A percentile compares a stretch with the other conserved stretches of the same genome.
Evolutionary conservation across 768 basidiomycete genomes (phyloP).

Genomic region (Amanita muscaria): DNA sequence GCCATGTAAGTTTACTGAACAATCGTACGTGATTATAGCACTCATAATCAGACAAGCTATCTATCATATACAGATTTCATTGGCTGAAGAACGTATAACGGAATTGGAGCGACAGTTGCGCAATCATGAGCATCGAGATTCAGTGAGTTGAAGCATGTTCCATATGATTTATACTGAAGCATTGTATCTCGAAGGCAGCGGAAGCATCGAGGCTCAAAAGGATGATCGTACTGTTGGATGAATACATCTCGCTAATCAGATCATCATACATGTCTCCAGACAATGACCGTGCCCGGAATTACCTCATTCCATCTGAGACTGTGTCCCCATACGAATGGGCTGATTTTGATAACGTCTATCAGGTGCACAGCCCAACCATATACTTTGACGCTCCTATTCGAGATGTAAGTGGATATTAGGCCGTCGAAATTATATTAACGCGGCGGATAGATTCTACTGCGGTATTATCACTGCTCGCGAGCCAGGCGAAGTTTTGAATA

Average conservation of each 20-base stretch:
- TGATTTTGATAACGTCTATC: constrained; percentile 85
- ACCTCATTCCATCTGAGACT: constrained; percentile 60
- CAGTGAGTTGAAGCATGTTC: neutral
- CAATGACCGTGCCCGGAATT: constrained; percentile 32
- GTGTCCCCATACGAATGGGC: constrained; percentile 65
- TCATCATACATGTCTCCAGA: constrained; percentile 23
- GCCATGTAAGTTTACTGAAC: constrained; percentile 39
- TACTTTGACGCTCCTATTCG: constrained; percentile 69
- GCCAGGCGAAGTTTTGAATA: constrained; percentile 76
- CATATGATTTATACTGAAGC: neutral
- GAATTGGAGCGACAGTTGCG: neutral
- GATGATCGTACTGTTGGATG: constrained; percentile 52
- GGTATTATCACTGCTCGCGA: constrained; percentile 80
- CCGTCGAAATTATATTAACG: constrained; percentile 9
- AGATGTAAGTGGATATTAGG: constrained; percentile 47
- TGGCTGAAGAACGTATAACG: constrained; percentile 4
- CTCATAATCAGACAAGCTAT: constrained; percentile 1
- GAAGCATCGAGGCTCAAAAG: constrained; percentile 14
- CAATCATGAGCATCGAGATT: neutral
- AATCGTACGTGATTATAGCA: neutral
- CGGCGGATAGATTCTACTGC: constrained; percentile 59
- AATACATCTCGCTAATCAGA: constrained; percentile 50
- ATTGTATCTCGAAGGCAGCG: neutral
- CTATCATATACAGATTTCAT: constrained; percentile 2
- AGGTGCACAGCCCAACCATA: constrained; percentile 80